A percentile compares a stretch with the other conserved stretches of the same genome.
Conservation (phyloP, 1,284 basidiomycete genomes). For the Boletus sp. region DNA sequence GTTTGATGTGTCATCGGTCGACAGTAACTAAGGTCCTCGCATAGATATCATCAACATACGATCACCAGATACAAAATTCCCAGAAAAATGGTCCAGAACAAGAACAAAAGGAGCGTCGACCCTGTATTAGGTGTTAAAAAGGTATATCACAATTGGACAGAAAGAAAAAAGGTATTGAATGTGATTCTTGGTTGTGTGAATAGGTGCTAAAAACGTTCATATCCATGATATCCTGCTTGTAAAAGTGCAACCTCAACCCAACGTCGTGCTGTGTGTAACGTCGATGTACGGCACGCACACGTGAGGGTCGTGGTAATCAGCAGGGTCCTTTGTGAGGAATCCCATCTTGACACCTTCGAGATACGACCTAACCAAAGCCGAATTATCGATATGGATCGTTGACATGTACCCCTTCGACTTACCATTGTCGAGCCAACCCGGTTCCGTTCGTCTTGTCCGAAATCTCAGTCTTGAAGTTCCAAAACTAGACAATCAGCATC, state of each 20-base stretch:
- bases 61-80: neutral
- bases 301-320: constrained; percentile 54
- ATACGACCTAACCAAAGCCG: constrained; percentile 60
- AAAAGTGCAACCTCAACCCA: neutral
- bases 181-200: neutral
- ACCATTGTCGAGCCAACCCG: constrained; percentile 65
- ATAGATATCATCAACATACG: neutral
- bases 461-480: constrained; percentile 76
- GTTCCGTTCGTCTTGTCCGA: constrained; percentile 48
- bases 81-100: neutral
- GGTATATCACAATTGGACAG: neutral
- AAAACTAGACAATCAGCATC: constrained; percentile 55
- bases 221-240: too few relatives aligned
- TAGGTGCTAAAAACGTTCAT: too few relatives aligned
- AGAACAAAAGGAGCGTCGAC: neutral
- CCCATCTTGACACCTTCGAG: constrained; percentile 61
- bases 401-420: constrained; percentile 11
- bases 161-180: neutral
- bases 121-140: neutral
- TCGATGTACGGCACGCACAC: constrained; percentile 61
- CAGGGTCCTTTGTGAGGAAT: constrained; percentile 66
- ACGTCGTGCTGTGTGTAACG: constrained; percentile 9
- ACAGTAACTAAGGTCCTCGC: too few relatives aligned
- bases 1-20: too few relatives aligned
- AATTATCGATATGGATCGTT: neutral